These are phyloP conservation scores for Plasmodium gaboni DNA, from an alignment of 169 alveolate genomes.

Conservation along the genomic window DNA sequence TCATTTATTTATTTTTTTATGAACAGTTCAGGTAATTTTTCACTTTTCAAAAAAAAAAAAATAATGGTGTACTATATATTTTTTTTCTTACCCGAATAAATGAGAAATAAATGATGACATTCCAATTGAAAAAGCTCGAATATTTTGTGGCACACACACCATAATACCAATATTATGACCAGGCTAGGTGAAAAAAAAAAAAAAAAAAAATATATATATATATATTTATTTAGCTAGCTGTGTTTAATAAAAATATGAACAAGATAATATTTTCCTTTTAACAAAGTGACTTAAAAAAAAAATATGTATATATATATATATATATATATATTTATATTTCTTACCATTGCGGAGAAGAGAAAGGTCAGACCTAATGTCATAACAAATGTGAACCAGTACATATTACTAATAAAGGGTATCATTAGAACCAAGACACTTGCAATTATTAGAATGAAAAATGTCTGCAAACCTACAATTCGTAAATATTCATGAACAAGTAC, in stretches of 20 bases:
- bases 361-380: conserved; percentile 47
- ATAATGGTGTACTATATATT: background rate
- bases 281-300: too few relatives aligned
- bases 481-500: conserved; percentile 22
- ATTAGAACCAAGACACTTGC: background rate
- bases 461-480: conserved; percentile 12
- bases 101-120: conserved; percentile 58
- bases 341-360: conserved; percentile 24
- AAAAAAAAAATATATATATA: background rate
- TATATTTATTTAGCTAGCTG: background rate
- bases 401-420: conserved; percentile 28
- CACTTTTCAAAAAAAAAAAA: too few relatives aligned
- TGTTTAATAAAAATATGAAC: background rate
- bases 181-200: conserved; percentile 9
- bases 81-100: conserved; percentile 31
- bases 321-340: conserved; percentile 1
- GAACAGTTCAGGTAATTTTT: background rate
- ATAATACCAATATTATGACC: conserved; percentile 49
- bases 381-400: conserved; percentile 16
- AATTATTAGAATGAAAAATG: conserved; percentile 17
- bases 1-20: background rate
- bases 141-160: conserved; percentile 44
- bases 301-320: conserved; percentile 2
- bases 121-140: conserved; percentile 56
- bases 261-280: background rate